A percentile compares a stretch with the other conserved stretches of the same genome.
Evolutionary conservation across 2,329 filamentous ascomycete species (phyloP).

Genomic region (Phialocephala sp.): DNA sequence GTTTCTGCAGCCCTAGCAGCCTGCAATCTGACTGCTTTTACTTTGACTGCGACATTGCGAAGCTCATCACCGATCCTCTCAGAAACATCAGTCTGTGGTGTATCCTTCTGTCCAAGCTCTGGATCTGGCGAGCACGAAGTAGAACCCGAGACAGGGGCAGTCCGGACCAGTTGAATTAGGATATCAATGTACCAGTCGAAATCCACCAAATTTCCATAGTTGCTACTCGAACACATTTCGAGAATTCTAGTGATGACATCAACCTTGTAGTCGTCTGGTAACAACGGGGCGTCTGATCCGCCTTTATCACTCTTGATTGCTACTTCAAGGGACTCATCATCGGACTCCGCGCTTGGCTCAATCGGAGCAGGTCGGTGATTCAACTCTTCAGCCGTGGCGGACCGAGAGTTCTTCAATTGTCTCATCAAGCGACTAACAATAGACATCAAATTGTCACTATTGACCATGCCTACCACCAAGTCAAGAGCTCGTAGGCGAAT

Average conservation of each 20-base stretch:
- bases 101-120: slow-evolving; percentile 19
- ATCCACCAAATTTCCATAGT: slow-evolving; percentile 83
- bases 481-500: slow-evolving; percentile 93
- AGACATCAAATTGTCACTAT: slow-evolving; percentile 78
- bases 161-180: slow-evolving; percentile 80
- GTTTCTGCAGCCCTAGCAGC: slow-evolving; percentile 83
- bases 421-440: slow-evolving; percentile 88
- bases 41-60: slow-evolving; percentile 89
- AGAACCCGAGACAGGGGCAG: slow-evolving; percentile 60
- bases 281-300: slow-evolving; percentile 59
- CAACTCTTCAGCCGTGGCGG: slow-evolving; percentile 51
- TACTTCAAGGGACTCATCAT: slow-evolving; percentile 61
- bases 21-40: slow-evolving; percentile 79
- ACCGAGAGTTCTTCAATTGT: slow-evolving; percentile 75
- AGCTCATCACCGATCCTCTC: slow-evolving; percentile 83
- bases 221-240: slow-evolving; percentile 87
- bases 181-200: slow-evolving; percentile 99
- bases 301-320: slow-evolving; percentile 55
- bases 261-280: slow-evolving; percentile 85
- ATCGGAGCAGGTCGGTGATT: slow-evolving; percentile 52
- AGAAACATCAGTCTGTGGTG: slow-evolving; percentile 52
- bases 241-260: slow-evolving; percentile 85
- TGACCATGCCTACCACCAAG: slow-evolving; percentile 92
- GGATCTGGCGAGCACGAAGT: slow-evolving; percentile 33
- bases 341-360: slow-evolving; percentile 51